Evolutionary conservation across 2,329 filamentous ascomycete species (phyloP), one percentile per base, ranked within the genome.

Genomic region (Aspergillus ochraceoroseus): DNA sequence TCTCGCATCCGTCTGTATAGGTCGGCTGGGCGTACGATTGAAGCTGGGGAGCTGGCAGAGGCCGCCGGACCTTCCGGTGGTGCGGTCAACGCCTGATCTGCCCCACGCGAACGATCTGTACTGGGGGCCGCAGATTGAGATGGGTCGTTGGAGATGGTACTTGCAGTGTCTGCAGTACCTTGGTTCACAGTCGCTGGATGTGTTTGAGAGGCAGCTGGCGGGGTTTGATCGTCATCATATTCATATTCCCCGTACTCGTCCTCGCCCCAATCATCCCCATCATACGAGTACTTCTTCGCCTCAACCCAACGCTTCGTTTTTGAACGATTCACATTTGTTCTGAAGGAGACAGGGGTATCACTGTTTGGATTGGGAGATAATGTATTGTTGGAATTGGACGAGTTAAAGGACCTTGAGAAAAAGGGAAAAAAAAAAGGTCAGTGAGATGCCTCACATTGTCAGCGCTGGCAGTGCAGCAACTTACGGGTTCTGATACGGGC

Each of bases 281-380:
- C 89, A 59, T 96, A 96, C 59, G 80, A 85, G 54, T 85, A 82
- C 43, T 80, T 75, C 64, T 89, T 90, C 23, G 90, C 90, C 57
- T 94, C 84, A 25, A 90, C 83, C 90, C 90, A 96, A 76, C 94
- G 94, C 67, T 83, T 85, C 40, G 89, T 95, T 70, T 94, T 94
- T 41, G 81, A 77, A 47, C 90, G 82, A 66, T 86, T 90, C 33
- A 95, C 82, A 62, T 95, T 94, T 36, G 87, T 79, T 62, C 85
- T 84, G 67, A 89, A 95, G 17, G 74, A 77, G 18, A 76, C 64
- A 17, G 72, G 67, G 38, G 71, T 71, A 25, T 58, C 61, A 25
- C 58, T 51, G 25, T 51, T 41, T 14, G 52, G 50, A 28, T 47
- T 50, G 7, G 56, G 57, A 4, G 58, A 56, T 9, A 61, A 47